These are phyloP conservation scores for Boletus mariae DNA, from an alignment of 1,284 basidiomycete species.

Conservation along the genomic window DNA sequence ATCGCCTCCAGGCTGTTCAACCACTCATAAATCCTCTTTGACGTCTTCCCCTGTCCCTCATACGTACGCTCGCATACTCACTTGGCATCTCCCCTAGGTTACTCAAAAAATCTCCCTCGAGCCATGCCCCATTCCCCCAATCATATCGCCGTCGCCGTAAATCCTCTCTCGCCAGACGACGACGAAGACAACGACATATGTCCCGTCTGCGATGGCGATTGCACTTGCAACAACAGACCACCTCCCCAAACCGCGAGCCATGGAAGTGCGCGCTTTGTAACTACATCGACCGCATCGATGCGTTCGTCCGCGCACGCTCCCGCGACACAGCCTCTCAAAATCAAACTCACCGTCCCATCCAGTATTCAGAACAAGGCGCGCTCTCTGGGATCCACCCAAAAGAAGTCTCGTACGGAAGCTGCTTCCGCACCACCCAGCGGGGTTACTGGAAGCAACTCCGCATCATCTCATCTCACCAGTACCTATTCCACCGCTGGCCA, in stretches of 20 bases:
- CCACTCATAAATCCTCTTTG: constrained; percentile 22
- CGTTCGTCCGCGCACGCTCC: constrained; percentile 23
- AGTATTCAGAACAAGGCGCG: constrained; percentile 44
- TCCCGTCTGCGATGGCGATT: constrained; percentile 81
- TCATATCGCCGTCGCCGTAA: constrained; percentile 52
- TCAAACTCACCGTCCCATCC: constrained; percentile 67
- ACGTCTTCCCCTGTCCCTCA: constrained; percentile 22
- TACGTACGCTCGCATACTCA: constrained; percentile 28
- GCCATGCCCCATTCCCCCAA: constrained; percentile 64
- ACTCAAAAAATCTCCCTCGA: constrained; percentile 54
- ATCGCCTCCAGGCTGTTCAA: constrained; percentile 11
- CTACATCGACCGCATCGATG: constrained; percentile 27
- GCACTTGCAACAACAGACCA: constrained; percentile 60
- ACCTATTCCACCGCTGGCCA: constrained; percentile 27
- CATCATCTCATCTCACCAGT: constrained; percentile 8
- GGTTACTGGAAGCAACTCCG: constrained; percentile 20
- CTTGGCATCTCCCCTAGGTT: constrained; percentile 36
- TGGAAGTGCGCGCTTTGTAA: constrained; percentile 28
- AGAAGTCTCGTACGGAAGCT: constrained; percentile 19
- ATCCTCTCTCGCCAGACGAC: constrained; percentile 39
- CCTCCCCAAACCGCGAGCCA: constrained; percentile 27
- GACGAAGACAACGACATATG: constrained; percentile 80
- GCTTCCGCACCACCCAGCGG: constrained; percentile 12
- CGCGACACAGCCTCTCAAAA: constrained; percentile 55
- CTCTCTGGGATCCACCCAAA: constrained; percentile 22